Evolutionary conservation across 2,329 filamentous ascomycete species (phyloP), one percentile per base, ranked within the genome.

Genomic region (Clarireedia homoeocarpa): DNA sequence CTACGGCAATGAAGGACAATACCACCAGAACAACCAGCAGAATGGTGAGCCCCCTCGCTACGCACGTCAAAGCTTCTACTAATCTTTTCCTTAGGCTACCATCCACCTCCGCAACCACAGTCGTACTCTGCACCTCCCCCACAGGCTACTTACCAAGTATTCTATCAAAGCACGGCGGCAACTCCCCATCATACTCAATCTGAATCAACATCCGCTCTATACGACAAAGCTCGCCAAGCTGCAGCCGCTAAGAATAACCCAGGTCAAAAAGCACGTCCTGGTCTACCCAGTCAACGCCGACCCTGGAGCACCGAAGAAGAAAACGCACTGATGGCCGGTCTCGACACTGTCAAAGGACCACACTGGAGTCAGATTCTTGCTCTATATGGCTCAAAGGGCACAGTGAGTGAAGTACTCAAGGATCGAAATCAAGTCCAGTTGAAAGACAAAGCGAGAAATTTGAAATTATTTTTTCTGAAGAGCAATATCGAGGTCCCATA

Each of bases 291-390:
- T 52, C 62, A 80, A 64, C 81, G 91, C 34, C 81, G 91, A 27
- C 89, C 91, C 0, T 96, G 91, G 91, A 89, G 86, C 0, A 84
- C 87, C 4, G 89, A 94, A 61, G 91, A 96, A 71, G 91, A 96
- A 68, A 90, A 91, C 70, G 90, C 91, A 0, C 77, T 96, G 17
- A 92, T 96, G 86, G 83, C 87, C 49, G 91, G 91, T 1, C 80
- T 96, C 4, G 91, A 95, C 66, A 83, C 87, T 69, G 91, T 96
- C 48, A 91, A 91, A 68, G 91, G 91, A 0, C 91, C 91, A 17
- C 90, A 96, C 66, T 96, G 91, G 91, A 92, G 88, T 63, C 90
- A 95, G 68, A 96, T 96, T 48, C 75, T 96, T 12, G 85, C 85
- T 1, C 79, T 95, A 44, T 95, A 92, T 68, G 91, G 91, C 0